Conservation (phyloP, 331 rosid genomes). For the Malus hybrid region DNA sequence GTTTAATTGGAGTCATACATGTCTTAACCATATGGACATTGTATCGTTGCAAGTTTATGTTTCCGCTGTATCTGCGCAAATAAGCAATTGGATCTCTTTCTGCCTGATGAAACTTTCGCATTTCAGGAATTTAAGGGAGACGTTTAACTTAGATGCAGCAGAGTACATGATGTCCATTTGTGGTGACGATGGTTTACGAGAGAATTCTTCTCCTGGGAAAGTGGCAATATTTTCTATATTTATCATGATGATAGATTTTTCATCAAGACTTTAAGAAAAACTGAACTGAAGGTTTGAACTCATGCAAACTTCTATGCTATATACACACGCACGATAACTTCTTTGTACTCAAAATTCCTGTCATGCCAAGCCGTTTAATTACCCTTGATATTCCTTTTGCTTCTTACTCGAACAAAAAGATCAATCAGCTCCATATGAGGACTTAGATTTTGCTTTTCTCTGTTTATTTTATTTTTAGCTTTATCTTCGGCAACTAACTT, state of each 20-base stretch:
- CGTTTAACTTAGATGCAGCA: constrained; percentile 92
- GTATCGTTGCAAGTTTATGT: not conserved
- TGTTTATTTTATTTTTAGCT: too few species aligned
- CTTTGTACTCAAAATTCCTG: not conserved
- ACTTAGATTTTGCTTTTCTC: not conserved
- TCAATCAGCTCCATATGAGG: not conserved
- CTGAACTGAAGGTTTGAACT: constrained; percentile 73
- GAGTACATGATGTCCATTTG: constrained; percentile 95
- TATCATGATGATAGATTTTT: constrained; percentile 89
- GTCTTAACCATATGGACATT: not conserved
- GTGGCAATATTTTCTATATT: constrained; percentile 88
- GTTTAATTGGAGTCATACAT: not conserved
- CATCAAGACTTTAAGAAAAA: constrained; percentile 61
- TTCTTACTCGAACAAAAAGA: too few species aligned
- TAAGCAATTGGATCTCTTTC: not conserved
- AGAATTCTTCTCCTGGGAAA: constrained; percentile 75
- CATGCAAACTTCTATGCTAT: not conserved
- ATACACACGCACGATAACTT: not conserved
- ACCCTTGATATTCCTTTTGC: not conserved
- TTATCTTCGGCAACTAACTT: too few species aligned
- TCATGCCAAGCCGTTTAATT: not conserved
- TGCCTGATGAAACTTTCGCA: not conserved
- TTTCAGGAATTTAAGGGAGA: constrained; percentile 85
- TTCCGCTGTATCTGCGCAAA: not conserved
- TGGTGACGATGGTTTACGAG: constrained; percentile 72